Conservation (phyloP, 306 rosid genomes). For the Cucurbita pepo region DNA sequence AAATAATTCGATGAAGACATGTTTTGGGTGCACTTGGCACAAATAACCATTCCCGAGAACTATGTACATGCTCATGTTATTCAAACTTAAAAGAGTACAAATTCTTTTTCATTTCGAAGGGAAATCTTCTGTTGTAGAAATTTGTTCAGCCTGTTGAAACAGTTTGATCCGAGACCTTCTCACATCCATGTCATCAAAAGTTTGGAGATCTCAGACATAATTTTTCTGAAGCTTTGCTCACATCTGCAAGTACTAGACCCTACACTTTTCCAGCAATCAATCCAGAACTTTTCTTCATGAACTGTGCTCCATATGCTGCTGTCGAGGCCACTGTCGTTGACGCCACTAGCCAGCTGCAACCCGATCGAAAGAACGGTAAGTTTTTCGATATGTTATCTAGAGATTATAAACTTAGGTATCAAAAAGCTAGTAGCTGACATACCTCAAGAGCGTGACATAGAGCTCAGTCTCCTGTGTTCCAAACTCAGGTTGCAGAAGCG, state of each 20-base stretch:
- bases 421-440: background rate
- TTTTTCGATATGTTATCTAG: background rate
- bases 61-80: background rate
- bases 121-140: background rate
- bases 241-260: background rate
- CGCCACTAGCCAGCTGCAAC: constrained; percentile 82
- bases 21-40: too few species aligned
- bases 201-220: background rate
- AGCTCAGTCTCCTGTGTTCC: constrained; percentile 59
- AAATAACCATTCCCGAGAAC: background rate
- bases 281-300: constrained; percentile 23
- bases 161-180: background rate
- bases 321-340: constrained; percentile 59
- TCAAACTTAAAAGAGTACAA: background rate
- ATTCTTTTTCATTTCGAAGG: background rate
- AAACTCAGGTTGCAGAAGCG: constrained; percentile 81
- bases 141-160: background rate
- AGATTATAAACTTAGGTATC: background rate
- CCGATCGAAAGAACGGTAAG: background rate
- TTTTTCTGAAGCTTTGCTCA: background rate
- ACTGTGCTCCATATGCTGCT: constrained; percentile 50
- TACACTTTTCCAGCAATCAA: constrained; percentile 10
- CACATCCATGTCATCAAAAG: background rate
- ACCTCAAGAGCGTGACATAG: constrained; percentile 62
- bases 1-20: too few species aligned